Evolutionary conservation across 306 rosid species (phyloP).

Genomic region (Dryas octopetala): DNA sequence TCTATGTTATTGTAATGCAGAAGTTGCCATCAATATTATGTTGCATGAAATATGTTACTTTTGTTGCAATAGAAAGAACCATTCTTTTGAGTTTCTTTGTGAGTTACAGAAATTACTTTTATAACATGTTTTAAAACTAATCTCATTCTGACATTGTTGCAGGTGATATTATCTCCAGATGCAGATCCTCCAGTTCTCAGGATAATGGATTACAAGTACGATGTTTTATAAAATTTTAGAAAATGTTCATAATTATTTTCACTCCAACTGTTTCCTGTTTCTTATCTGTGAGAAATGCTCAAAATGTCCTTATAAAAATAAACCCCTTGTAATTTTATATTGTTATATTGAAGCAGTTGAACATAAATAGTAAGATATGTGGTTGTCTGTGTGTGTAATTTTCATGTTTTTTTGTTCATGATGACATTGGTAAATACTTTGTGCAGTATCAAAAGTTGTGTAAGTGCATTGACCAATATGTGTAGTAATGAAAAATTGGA

Average conservation of each 20-base stretch:
- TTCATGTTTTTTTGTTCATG: slow-evolving; percentile 5
- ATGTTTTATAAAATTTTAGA: not conserved
- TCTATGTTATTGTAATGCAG: not conserved
- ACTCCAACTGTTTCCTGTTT: not conserved
- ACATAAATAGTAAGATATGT: not conserved
- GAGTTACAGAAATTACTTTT: not conserved
- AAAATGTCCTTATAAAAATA: not conserved
- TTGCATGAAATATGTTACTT: not conserved
- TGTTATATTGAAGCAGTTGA: not conserved
- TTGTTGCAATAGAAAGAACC: not conserved
- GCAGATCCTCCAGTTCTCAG: slow-evolving; percentile 96
- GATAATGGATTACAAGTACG: slow-evolving; percentile 91
- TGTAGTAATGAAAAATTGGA: slow-evolving; percentile 3
- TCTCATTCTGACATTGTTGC: slow-evolving; percentile 28
- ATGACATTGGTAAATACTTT: not conserved
- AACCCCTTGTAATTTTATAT: not conserved
- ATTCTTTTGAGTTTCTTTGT: slow-evolving; percentile 6
- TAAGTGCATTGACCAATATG: not conserved
- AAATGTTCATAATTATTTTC: not conserved
- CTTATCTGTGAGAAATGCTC: slow-evolving; percentile 6
- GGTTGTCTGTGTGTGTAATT: not conserved
- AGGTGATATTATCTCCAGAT: slow-evolving; percentile 89
- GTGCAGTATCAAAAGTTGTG: not conserved
- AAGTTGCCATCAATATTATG: not conserved
- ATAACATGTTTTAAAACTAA: not conserved